Conservation (phyloP, 306 rosid genomes). For the Quillaja saponaria region DNA sequence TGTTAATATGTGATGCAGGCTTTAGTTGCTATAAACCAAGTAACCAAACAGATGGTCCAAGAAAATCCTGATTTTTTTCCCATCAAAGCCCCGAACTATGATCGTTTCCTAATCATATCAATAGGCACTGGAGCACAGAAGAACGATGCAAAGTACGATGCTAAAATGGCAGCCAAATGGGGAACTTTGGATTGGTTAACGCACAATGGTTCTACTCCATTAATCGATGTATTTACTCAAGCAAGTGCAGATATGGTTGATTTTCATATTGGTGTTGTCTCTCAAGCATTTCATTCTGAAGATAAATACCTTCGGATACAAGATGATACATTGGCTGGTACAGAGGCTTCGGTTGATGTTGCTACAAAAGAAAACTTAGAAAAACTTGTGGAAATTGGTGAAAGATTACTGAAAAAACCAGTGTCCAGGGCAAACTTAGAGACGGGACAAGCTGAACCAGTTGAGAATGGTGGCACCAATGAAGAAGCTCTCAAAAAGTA, state of each 20-base stretch:
- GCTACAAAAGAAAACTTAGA: slow-evolving; percentile 39
- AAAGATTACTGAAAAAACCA: slow-evolving; percentile 42
- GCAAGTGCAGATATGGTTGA: slow-evolving; percentile 50
- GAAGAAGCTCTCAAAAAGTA: slow-evolving; percentile 48
- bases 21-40: slow-evolving; percentile 39
- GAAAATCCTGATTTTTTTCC: slow-evolving; percentile 41
- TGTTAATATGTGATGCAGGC: slow-evolving; percentile 30
- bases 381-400: slow-evolving; percentile 33
- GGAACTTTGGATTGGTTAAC: slow-evolving; percentile 45
- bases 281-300: slow-evolving; percentile 45
- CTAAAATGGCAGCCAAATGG: slow-evolving; percentile 39
- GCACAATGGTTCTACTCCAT: slow-evolving; percentile 29
- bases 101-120: slow-evolving; percentile 39
- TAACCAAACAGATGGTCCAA: slow-evolving; percentile 30
- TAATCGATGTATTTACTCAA: slow-evolving; percentile 42
- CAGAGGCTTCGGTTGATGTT: slow-evolving; percentile 38
- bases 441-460: slow-evolving; percentile 20
- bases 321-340: slow-evolving; percentile 46
- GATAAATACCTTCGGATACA: slow-evolving; percentile 45
- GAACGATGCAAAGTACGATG: slow-evolving; percentile 32
- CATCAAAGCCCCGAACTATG: slow-evolving; percentile 34
- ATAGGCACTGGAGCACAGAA: slow-evolving; percentile 47
- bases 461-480: slow-evolving; percentile 32
- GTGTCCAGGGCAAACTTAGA: slow-evolving; percentile 35
- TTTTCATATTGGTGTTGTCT: slow-evolving; percentile 37